Evolutionary conservation across 345 rosid species (phyloP).

Genomic region (Gossypium mustelinum): DNA sequence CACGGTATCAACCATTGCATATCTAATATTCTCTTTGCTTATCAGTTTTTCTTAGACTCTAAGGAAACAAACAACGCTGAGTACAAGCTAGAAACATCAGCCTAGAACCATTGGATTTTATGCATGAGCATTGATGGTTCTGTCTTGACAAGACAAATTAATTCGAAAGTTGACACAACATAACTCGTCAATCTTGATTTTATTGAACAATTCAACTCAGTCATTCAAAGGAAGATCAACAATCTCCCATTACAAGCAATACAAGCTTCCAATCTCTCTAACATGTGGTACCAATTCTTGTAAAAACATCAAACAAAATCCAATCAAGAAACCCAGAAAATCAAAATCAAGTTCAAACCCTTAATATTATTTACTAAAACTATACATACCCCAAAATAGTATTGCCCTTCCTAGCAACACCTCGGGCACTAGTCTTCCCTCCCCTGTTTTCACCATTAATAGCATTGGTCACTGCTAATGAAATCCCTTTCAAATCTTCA

Average conservation of each 20-base stretch:
- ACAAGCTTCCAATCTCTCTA: neutral
- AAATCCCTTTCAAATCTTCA: slow-evolving; percentile 58
- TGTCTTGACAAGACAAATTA: too few species aligned
- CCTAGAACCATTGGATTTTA: too few species aligned
- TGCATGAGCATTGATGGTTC: too few species aligned
- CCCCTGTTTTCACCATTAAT: slow-evolving; percentile 45
- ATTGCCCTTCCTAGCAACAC: slow-evolving; percentile 25
- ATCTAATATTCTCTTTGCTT: neutral
- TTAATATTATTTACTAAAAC: slow-evolving; percentile 9
- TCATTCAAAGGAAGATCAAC: neutral
- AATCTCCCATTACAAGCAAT: neutral
- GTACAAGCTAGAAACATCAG: slow-evolving; percentile 60
- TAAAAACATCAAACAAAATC: neutral
- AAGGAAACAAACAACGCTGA: slow-evolving; percentile 81
- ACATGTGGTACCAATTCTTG: neutral
- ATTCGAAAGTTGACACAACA: too few species aligned
- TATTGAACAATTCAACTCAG: too few species aligned
- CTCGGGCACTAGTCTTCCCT: slow-evolving; percentile 24
- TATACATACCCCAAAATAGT: slow-evolving; percentile 48
- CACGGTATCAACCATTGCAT: neutral
- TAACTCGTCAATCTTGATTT: neutral
- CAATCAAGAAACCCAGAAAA: neutral
- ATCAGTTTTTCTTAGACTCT: slow-evolving; percentile 65
- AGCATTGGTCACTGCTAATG: slow-evolving; percentile 49
- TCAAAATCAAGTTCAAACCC: neutral